Conservation (phyloP, 2,329 filamentous ascomycete genomes). For the Fusarium domesticum region DNA sequence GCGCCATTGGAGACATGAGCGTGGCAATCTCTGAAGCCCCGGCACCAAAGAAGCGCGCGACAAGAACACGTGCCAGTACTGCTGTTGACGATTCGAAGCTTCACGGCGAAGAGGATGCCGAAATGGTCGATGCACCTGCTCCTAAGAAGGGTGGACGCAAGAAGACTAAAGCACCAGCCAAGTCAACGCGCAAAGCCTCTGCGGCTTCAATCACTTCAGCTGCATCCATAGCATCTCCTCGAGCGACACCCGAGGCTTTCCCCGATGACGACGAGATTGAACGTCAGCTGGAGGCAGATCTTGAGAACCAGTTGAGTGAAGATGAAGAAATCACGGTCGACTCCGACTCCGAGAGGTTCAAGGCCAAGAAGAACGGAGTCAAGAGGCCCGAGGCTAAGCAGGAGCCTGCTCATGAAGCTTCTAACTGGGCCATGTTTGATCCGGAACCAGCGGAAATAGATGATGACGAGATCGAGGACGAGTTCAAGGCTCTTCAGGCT, state of each 20-base stretch:
- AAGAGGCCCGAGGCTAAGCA: constrained; percentile 29
- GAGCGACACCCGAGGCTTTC: constrained; percentile 39
- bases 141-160: constrained; percentile 30
- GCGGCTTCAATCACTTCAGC: constrained; percentile 52
- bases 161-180: constrained; percentile 45
- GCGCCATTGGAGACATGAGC: constrained; percentile 51
- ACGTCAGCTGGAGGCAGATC: constrained; percentile 61
- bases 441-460: constrained; percentile 43
- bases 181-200: constrained; percentile 39
- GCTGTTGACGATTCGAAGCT: constrained; percentile 39
- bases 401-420: constrained; percentile 30
- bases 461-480: constrained; percentile 50
- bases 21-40: constrained; percentile 45
- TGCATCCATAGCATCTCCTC: constrained; percentile 47
- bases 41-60: constrained; percentile 58
- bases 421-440: constrained; percentile 53
- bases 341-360: constrained; percentile 45
- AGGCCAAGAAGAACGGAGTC: constrained; percentile 32
- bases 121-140: constrained; percentile 38
- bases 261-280: constrained; percentile 65
- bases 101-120: constrained; percentile 39
- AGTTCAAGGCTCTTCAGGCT: constrained; percentile 47
- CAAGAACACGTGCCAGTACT: constrained; percentile 48
- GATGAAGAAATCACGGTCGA: constrained; percentile 49
- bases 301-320: constrained; percentile 55